Conservation (phyloP, 768 basidiomycete genomes). For the Mycena albidolilacea region DNA sequence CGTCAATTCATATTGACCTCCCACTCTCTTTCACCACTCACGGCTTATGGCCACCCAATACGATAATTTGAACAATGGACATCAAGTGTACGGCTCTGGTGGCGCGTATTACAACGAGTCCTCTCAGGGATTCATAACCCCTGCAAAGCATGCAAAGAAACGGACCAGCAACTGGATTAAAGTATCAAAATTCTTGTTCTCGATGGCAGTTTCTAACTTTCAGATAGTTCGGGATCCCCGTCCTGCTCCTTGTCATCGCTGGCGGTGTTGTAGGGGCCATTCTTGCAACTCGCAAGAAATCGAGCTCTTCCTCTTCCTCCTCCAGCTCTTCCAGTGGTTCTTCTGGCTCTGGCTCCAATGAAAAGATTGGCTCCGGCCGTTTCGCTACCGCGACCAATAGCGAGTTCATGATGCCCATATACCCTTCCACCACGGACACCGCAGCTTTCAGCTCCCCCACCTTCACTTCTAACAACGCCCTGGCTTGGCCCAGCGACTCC, state of each 20-base stretch:
- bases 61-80: conserved; percentile 38
- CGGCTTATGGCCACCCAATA: conserved; percentile 27
- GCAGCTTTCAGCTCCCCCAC: conserved; percentile 82
- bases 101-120: conserved; percentile 82
- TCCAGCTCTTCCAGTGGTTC: conserved; percentile 58
- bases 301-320: conserved; percentile 38
- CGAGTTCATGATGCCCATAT: conserved; percentile 85
- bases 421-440: conserved; percentile 90
- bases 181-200: conserved; percentile 20
- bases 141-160: conserved; percentile 62
- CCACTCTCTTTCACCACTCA: conserved; percentile 16
- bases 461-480: conserved; percentile 66
- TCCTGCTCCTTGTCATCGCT: conserved; percentile 72
- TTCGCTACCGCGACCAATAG: conserved; percentile 87
- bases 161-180: conserved; percentile 80
- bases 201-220: neutral
- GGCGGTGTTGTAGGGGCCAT: conserved; percentile 86
- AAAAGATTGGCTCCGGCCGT: conserved; percentile 72
- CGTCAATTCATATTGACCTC: neutral
- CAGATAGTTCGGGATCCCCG: conserved; percentile 70
- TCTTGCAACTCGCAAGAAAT: conserved; percentile 73
- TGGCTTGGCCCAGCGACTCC: conserved; percentile 87
- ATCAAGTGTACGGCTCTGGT: conserved; percentile 64
- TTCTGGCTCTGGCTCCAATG: conserved; percentile 69
- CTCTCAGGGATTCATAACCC: conserved; percentile 73